Evolutionary conservation across 352 stramenopile species (phyloP).

Genomic region (Phytophthora cryptogea): DNA sequence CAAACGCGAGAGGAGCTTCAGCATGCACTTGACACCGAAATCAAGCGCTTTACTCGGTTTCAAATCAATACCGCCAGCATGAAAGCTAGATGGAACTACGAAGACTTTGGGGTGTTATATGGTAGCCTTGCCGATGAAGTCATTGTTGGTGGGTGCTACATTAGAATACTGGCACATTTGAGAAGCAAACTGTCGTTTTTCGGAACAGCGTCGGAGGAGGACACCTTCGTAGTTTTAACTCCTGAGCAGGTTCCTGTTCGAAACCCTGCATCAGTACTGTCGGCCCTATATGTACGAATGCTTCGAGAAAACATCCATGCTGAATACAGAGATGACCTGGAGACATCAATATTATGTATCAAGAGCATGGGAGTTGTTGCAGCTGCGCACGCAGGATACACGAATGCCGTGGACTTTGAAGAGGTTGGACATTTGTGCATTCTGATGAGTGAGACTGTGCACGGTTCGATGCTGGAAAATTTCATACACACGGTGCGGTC

Average conservation of each 20-base stretch:
- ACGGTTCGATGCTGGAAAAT: constrained; percentile 56
- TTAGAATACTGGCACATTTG: constrained; percentile 67
- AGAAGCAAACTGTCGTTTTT: constrained; percentile 52
- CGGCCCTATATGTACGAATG: constrained; percentile 71
- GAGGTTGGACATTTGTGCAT: constrained; percentile 71
- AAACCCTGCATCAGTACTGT: constrained; percentile 57
- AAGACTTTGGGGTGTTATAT: constrained; percentile 95
- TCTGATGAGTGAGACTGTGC: constrained; percentile 68
- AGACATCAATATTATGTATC: constrained; percentile 64
- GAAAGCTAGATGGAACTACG: constrained; percentile 95
- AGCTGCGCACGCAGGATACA: constrained; percentile 45
- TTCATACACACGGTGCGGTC: constrained; percentile 63
- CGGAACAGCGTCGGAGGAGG: constrained; percentile 49
- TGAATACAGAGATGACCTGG: constrained; percentile 68
- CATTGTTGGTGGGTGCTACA: constrained; percentile 90
- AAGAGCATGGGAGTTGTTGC: constrained; percentile 69
- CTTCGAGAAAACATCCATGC: constrained; percentile 77
- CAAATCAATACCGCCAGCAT: constrained; percentile 64
- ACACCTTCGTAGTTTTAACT: constrained; percentile 54
- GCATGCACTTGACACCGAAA: constrained; percentile 77
- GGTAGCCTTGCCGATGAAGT: constrained; percentile 86
- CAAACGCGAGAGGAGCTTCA: constrained; percentile 90
- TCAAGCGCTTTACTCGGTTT: constrained; percentile 83
- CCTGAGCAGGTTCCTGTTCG: constrained; percentile 60
- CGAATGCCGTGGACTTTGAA: constrained; percentile 56